A percentile compares a stretch with the other conserved stretches of the same genome.
phyloP scores from a whole-genome alignment of 305 asterid genomes.

The Stenogyne calaminthoides region DNA sequence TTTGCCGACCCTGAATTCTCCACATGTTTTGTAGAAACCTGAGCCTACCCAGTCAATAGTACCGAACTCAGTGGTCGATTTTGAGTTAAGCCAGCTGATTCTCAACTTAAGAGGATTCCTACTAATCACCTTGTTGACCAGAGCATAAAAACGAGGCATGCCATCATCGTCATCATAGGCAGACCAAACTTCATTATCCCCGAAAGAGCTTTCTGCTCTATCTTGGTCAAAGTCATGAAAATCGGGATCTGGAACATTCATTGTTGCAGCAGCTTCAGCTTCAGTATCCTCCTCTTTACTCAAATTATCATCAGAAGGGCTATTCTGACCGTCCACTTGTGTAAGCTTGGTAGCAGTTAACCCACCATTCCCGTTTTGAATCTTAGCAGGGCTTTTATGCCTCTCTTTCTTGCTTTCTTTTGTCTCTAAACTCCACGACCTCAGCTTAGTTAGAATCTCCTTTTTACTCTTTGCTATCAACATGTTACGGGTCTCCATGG shows the following conservation, averaged over 20 bases:
- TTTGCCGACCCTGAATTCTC: conserved; percentile 86
- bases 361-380: conserved; percentile 39
- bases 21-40: conserved; percentile 84
- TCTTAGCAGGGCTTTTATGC: conserved; percentile 18
- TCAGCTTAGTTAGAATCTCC: conserved; percentile 52
- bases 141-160: conserved; percentile 95
- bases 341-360: conserved; percentile 35
- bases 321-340: conserved; percentile 21
- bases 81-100: conserved; percentile 90
- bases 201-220: conserved; percentile 65
- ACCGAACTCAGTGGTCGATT: conserved; percentile 68
- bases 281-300: conserved; percentile 21
- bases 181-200: conserved; percentile 89
- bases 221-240: conserved; percentile 89
- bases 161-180: conserved; percentile 89
- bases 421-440: conserved; percentile 40
- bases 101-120: conserved; percentile 75
- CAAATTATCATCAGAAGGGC: conserved; percentile 32
- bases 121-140: conserved; percentile 67
- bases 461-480: conserved; percentile 54
- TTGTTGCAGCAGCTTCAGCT: conserved; percentile 34
- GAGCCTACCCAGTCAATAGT: conserved; percentile 71
- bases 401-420: conserved; percentile 47
- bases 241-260: conserved; percentile 94
- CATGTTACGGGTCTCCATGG: conserved; percentile 48